Evolutionary conservation across 2,329 filamentous ascomycete genomes (phyloP).

Genomic region (Trematosphaeria pertusa): DNA sequence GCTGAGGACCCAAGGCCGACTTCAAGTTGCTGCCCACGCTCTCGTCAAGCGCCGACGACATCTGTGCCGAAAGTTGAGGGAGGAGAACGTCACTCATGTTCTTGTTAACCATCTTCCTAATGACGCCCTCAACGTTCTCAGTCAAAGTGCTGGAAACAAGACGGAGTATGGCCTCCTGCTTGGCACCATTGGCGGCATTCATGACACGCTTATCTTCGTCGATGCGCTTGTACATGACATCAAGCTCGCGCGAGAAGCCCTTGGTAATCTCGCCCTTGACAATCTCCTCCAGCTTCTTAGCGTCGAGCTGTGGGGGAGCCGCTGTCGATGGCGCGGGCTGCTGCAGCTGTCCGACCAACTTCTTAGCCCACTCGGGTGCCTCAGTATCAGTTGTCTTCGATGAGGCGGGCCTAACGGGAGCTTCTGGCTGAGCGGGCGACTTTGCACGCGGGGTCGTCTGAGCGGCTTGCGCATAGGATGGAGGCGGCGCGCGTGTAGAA

Average conservation of each 20-base stretch:
- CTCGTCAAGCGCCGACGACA: slow-evolving; percentile 72
- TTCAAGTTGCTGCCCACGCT: slow-evolving; percentile 74
- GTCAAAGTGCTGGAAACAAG: slow-evolving; percentile 72
- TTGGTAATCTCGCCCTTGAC: slow-evolving; percentile 59
- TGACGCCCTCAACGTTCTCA: slow-evolving; percentile 76
- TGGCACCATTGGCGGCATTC: slow-evolving; percentile 68
- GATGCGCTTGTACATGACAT: slow-evolving; percentile 65
- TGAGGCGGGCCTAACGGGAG: slow-evolving; percentile 17
- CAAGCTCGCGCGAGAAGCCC: slow-evolving; percentile 56
- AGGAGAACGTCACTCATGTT: slow-evolving; percentile 79
- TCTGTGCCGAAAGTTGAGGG: slow-evolving; percentile 73
- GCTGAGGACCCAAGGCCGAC: slow-evolving; percentile 67
- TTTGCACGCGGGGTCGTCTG: slow-evolving; percentile 38
- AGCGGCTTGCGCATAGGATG: slow-evolving; percentile 53
- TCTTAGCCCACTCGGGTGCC: slow-evolving; percentile 47
- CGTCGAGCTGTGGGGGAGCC: slow-evolving; percentile 47
- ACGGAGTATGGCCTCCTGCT: slow-evolving; percentile 72
- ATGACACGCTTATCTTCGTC: slow-evolving; percentile 73
- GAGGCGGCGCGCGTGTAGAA: slow-evolving; percentile 29
- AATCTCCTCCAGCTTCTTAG: slow-evolving; percentile 60
- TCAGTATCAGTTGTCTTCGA: slow-evolving; percentile 31
- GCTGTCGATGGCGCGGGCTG: slow-evolving; percentile 19
- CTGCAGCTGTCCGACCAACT: slow-evolving; percentile 32
- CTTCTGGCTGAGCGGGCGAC: slow-evolving; percentile 34
- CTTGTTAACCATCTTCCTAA: slow-evolving; percentile 76